Percentiles rank a stretch among this genome's conserved stretches.
Evolutionary conservation across 1,139 yeast genomes (phyloP).

Genomic region (Trichomonascaceae sp.): DNA sequence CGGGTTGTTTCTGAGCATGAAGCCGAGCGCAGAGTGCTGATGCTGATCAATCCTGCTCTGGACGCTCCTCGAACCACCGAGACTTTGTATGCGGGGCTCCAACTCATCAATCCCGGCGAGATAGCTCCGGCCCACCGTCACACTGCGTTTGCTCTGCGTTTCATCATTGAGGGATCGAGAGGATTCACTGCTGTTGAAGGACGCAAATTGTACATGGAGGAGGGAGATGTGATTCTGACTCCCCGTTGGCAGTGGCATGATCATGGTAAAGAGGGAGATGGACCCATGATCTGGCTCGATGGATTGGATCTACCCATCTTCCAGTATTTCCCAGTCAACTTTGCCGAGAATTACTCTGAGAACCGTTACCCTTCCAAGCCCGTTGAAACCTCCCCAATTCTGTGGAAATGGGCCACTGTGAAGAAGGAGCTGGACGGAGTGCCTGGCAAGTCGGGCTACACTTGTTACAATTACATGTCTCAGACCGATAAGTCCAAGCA

Average conservation of each 20-base stretch:
- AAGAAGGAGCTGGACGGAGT: slow-evolving; percentile 11
- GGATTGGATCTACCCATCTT: slow-evolving; percentile 19
- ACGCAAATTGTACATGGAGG: slow-evolving; percentile 14
- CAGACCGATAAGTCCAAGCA: slow-evolving; percentile 1
- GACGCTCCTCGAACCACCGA: slow-evolving; percentile 20
- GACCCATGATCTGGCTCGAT: slow-evolving; percentile 21
- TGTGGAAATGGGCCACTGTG: slow-evolving; percentile 15
- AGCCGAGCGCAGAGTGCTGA: slow-evolving; percentile 18
- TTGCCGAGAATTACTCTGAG: slow-evolving; percentile 16
- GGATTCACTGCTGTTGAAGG: slow-evolving; percentile 20
- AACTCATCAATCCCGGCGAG: slow-evolving; percentile 18
- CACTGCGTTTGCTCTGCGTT: slow-evolving; percentile 17
- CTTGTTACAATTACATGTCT: slow-evolving; percentile 10
- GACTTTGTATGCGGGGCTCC: slow-evolving; percentile 19
- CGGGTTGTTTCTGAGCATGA: slow-evolving; percentile 15
- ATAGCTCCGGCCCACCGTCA: slow-evolving; percentile 20
- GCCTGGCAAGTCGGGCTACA: slow-evolving; percentile 8
- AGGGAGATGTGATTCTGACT: slow-evolving; percentile 19
- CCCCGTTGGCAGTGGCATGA: slow-evolving; percentile 22
- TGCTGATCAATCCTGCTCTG: slow-evolving; percentile 17
- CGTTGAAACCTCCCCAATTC: slow-evolving; percentile 9
- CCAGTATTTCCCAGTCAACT: slow-evolving; percentile 19
- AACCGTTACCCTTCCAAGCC: slow-evolving; percentile 13
- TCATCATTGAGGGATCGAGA: slow-evolving; percentile 18
- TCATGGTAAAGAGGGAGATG: slow-evolving; percentile 19